A percentile compares a stretch with the other conserved stretches of the same genome.
phyloP scores from a whole-genome alignment of 768 basidiomycete species.

The Amanita brunnescens region DNA sequence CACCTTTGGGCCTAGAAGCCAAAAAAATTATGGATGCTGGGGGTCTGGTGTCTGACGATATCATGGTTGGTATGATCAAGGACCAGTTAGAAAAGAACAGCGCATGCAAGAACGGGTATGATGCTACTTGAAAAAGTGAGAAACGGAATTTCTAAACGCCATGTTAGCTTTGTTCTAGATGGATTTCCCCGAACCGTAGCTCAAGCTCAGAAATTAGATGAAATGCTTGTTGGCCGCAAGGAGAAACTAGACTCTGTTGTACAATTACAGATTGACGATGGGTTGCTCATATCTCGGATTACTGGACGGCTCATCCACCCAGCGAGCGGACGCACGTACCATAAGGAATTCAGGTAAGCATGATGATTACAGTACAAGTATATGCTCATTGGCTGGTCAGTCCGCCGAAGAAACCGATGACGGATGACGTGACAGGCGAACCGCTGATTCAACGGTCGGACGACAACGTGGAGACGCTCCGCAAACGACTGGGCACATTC shows the following conservation, averaged over 20 bases:
- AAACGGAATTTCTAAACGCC: neutral
- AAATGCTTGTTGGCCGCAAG: conserved; percentile 74
- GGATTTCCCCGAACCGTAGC: conserved; percentile 99
- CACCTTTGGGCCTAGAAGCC: conserved; percentile 79
- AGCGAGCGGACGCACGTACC: conserved; percentile 84
- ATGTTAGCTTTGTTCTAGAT: conserved; percentile 85
- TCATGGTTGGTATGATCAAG: conserved; percentile 97
- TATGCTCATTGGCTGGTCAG: conserved; percentile 30
- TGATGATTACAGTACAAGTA: neutral
- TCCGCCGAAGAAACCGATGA: conserved; percentile 94
- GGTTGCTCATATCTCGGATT: conserved; percentile 93
- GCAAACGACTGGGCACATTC: conserved; percentile 82
- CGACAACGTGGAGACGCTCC: conserved; percentile 93
- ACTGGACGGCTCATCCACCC: conserved; percentile 94
- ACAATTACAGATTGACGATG: conserved; percentile 88
- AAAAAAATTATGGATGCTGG: conserved; percentile 98
- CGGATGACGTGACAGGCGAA: conserved; percentile 92
- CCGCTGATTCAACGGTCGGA: conserved; percentile 95
- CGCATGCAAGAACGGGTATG: conserved; percentile 92
- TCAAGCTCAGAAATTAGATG: conserved; percentile 92
- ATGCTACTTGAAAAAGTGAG: conserved; percentile 11
- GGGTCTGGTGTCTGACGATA: conserved; percentile 91
- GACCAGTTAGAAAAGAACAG: conserved; percentile 91
- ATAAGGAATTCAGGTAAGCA: conserved; percentile 87
- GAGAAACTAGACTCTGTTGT: conserved; percentile 92